These are phyloP conservation scores for Saitozyma podzolica DNA, from an alignment of 768 basidiomycete genomes.

Conservation along the genomic window DNA sequence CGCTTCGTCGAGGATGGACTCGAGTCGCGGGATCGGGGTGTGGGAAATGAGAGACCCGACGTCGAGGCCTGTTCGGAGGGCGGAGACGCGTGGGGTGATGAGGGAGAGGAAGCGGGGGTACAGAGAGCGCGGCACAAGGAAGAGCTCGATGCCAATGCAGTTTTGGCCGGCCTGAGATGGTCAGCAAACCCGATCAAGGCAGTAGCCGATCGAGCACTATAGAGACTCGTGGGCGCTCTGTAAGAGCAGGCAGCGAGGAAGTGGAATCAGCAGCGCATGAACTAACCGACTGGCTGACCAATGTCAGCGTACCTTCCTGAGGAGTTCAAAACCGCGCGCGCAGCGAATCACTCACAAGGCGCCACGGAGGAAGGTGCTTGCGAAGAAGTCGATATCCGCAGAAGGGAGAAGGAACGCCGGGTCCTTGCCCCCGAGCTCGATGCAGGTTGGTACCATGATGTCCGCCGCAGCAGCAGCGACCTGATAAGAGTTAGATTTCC, in stretches of 20 bases:
- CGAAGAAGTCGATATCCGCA: constrained; percentile 77
- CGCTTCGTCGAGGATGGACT: constrained; percentile 70
- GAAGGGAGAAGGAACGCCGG: constrained; percentile 84
- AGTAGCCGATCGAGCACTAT: too few relatives aligned
- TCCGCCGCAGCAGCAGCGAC: constrained; percentile 81
- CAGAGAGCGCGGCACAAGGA: constrained; percentile 77
- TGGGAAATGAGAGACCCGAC: constrained; percentile 82
- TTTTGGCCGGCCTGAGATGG: constrained; percentile 68
- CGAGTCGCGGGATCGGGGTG: constrained; percentile 68
- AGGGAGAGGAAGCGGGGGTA: constrained; percentile 72
- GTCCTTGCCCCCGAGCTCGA: constrained; percentile 97
- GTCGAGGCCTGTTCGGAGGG: constrained; percentile 75
- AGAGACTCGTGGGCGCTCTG: too few relatives aligned
- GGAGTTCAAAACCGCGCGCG: not conserved
- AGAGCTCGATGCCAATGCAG: constrained; percentile 92
- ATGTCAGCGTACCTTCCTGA: not conserved
- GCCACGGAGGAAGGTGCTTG: constrained; percentile 82
- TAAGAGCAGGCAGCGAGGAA: too few relatives aligned
- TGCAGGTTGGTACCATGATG: constrained; percentile 83
- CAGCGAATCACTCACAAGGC: constrained; percentile 78
- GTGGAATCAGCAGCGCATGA: too few relatives aligned
- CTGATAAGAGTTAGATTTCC: constrained; percentile 14
- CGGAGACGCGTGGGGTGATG: constrained; percentile 61
- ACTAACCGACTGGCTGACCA: constrained; percentile 38
- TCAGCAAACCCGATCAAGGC: not conserved